Evolutionary conservation across 805 yeast genomes (phyloP), one percentile per base, ranked within the genome.

Genomic region (Metschnikowia sp.): DNA sequence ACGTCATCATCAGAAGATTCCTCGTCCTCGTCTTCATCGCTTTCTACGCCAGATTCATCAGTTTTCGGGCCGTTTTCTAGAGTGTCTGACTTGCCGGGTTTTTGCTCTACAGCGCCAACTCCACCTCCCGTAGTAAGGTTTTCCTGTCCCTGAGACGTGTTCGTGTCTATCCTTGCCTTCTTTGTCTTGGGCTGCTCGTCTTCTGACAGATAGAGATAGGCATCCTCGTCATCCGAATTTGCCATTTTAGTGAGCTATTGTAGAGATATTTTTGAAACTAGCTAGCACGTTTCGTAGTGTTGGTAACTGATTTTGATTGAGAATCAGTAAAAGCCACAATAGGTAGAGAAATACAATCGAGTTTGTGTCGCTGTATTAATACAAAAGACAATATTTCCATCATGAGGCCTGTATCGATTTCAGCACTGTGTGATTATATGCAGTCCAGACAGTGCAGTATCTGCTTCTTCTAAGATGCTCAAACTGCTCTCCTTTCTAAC

Each of bases 1-100:
- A 91, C 79, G 58, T 87, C 94, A 46, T 83, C 84, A 15, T 78
- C 84, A 8, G 75, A 77, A 13, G 68, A 74, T 8, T 68, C 76
- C 3, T 70, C 78, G 3, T 68, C 79, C 2, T 63, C 75, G 18
- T 68, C 74, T 3, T 69, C 79, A 3, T 63, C 46, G 13, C 39
- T 35, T 5, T 40, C 47, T 7, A 3, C 48, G 39, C 30, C 39
- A 10, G 15, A 29, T 40, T 42, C 32, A 26, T 13, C 26, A 18
- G 5, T 31, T 34, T 13, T 5, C 8, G 9, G 32, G 19, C 37
- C n/a, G 22, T 15, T 22, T 22, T 22, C 26, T 22, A 7, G 26
- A 22, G 26, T 7, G 26, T 5, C 26, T n/a, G 13, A 3, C 3
- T 12, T 28, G 13, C 10, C 29, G 10, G n/a, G 5, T 8, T 26